Conservation (phyloP, 345 rosid genomes). For the Camelina laxa region DNA sequence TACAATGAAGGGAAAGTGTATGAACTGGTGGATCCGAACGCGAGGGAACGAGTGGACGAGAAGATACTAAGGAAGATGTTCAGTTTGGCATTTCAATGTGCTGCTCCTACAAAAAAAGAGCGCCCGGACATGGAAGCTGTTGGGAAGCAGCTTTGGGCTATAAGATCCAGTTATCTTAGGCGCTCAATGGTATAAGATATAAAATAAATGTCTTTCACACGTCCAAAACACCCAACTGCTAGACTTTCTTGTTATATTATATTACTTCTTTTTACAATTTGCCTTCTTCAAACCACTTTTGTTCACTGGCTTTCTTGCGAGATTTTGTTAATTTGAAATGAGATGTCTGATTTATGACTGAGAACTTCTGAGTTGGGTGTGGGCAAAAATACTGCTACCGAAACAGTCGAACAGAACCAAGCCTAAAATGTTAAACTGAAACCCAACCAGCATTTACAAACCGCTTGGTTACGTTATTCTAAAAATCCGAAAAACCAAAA, state of each 20-base stretch:
- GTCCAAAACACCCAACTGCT: not conserved
- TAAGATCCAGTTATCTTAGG: conserved; percentile 77
- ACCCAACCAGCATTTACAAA: no score
- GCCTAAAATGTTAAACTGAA: no score
- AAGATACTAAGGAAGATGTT: conserved; percentile 66
- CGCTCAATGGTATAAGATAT: conserved; percentile 26
- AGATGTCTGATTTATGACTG: not conserved
- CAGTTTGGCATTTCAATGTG: conserved; percentile 82
- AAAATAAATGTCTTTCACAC: not conserved
- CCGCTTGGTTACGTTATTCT: no score
- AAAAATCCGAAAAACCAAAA: no score
- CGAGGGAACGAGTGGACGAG: conserved; percentile 58
- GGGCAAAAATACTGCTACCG: not conserved
- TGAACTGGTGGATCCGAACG: conserved; percentile 66
- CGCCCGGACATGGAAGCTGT: conserved; percentile 87
- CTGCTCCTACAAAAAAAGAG: conserved; percentile 76
- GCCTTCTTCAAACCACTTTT: conserved; percentile 28
- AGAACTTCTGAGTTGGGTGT: not conserved
- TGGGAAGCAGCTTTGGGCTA: conserved; percentile 84
- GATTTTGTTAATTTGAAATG: conserved; percentile 3
- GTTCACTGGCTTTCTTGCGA: not conserved
- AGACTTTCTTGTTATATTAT: conserved; percentile 31
- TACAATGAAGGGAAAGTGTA: conserved; percentile 61
- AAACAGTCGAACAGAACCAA: no score
- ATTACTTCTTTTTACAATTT: conserved; percentile 17